A percentile compares a stretch with the other conserved stretches of the same genome.
These are phyloP conservation scores for Amphicarpaea edgeworthii DNA, from an alignment of 306 rosid species.

Conservation along the genomic window DNA sequence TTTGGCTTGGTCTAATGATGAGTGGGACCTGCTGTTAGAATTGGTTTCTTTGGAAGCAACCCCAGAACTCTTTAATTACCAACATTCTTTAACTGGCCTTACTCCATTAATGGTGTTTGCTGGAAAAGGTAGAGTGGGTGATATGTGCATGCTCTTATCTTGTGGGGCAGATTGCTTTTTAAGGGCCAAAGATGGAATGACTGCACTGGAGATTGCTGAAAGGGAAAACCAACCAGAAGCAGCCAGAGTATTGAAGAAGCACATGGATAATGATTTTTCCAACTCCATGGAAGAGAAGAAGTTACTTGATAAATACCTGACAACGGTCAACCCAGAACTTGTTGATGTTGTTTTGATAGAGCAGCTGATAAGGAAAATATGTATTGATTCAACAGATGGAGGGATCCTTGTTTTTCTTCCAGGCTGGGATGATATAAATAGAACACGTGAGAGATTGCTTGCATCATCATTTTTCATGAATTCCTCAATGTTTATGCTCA, in stretches of 20 bases:
- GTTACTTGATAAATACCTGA: conserved; percentile 68
- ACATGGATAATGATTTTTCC: conserved; percentile 57
- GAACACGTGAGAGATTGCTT: conserved; percentile 67
- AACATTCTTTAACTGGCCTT: conserved; percentile 80
- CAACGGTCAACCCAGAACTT: conserved; percentile 64
- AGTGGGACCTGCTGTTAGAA: conserved; percentile 76
- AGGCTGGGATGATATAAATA: conserved; percentile 98
- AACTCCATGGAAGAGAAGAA: conserved; percentile 56
- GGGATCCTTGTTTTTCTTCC: conserved; percentile 95
- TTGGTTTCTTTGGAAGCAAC: conserved; percentile 71
- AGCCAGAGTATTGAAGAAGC: conserved; percentile 65
- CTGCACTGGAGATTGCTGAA: conserved; percentile 77
- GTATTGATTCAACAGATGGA: conserved; percentile 79
- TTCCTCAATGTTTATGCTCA: conserved; percentile 56
- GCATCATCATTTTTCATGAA: conserved; percentile 64
- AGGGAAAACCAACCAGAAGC: conserved; percentile 66
- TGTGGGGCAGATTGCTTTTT: conserved; percentile 78
- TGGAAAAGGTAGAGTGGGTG: conserved; percentile 84
- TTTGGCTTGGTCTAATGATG: conserved; percentile 86
- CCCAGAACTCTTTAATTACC: conserved; percentile 67
- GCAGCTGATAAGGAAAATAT: conserved; percentile 76
- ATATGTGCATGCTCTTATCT: conserved; percentile 85
- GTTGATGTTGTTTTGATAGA: conserved; percentile 77
- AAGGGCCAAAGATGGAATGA: conserved; percentile 72
- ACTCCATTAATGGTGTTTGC: conserved; percentile 91